Evolutionary conservation across 768 basidiomycete species (phyloP).

Genomic region (Tylopilus intermedius): DNA sequence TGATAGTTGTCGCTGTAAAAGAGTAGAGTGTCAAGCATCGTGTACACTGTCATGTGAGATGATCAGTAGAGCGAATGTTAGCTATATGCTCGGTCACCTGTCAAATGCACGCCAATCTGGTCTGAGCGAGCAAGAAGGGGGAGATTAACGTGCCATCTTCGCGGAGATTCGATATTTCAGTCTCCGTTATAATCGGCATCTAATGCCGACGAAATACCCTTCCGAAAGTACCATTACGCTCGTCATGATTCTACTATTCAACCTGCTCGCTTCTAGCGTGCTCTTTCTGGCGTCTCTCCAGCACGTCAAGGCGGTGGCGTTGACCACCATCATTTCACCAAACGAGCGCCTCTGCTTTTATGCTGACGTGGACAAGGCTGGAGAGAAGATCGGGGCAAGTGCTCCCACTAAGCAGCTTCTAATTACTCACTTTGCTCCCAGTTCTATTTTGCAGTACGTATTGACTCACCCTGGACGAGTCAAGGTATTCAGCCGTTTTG

Average conservation of each 20-base stretch:
- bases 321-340: slow-evolving; percentile 74
- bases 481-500: not conserved
- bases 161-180: slow-evolving; percentile 12
- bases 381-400: slow-evolving; percentile 85
- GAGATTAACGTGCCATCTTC: not conserved
- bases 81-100: slow-evolving; percentile 12
- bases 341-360: slow-evolving; percentile 91
- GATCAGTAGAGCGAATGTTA: not conserved
- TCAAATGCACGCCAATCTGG: slow-evolving; percentile 7
- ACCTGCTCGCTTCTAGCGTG: slow-evolving; percentile 17
- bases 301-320: slow-evolving; percentile 51
- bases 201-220: slow-evolving; percentile 17
- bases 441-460: slow-evolving; percentile 93
- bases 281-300: slow-evolving; percentile 31
- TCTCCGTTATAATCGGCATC: slow-evolving; percentile 20
- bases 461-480: not conserved
- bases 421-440: slow-evolving; percentile 30
- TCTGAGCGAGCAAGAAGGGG: not conserved
- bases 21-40: slow-evolving; percentile 2
- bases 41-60: not conserved
- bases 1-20: slow-evolving; percentile 7
- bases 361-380: slow-evolving; percentile 92
- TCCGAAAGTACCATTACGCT: not conserved
- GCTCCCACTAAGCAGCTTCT: not conserved
- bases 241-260: slow-evolving; percentile 20